Evolutionary conservation across 163 green algal genomes (phyloP), one percentile per base, ranked within the genome.

Genomic region (Volvox carteri): DNA sequence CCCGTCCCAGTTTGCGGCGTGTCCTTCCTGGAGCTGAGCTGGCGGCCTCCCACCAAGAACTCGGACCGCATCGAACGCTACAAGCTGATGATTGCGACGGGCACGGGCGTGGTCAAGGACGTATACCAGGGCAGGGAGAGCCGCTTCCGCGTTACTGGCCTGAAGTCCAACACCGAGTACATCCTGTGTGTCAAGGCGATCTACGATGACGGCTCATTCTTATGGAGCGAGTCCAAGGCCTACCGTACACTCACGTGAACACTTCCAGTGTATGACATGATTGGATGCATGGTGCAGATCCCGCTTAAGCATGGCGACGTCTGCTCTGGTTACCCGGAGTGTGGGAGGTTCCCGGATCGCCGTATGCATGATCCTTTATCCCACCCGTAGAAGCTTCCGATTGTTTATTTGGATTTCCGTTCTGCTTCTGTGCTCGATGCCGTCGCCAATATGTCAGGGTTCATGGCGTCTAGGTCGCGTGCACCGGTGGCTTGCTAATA

Each of bases 101-200:
- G 87, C 79, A 96, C 93, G 60, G 95, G 95, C 0, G 91, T 96
- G 42, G 95, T 97, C 7, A 95, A 94, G 80, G 92, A 97, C 62
- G 92, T 97, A 73, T 97, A 94, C 90, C 90, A 94, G 87, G 91
- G 95, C 65, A 92, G 93, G 58, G 92, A 93, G 42, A 84, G 67
- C 35, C 85, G 85, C 60, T 93, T 94, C 89, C 86, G 80, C 19
- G 79, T 96, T 2, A 93, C 65, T 0, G 92, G 92, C 6, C 90
- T 98, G 54, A 94, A 94, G 80, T 91, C 93, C 42, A 93, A 94
- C 86, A 94, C 92, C 4, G 94, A 98, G 91, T 98, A 97, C 87
- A 94, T 98, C 62, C 95, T 98, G 85, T 97, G 95, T 76, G 95
- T 98, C 56, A 98, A 98, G 92, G 96, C 95, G 12, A 93, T 94